Evolutionary conservation across 2,329 filamentous ascomycete species (phyloP).

Genomic region (Colletotrichum shisoi): DNA sequence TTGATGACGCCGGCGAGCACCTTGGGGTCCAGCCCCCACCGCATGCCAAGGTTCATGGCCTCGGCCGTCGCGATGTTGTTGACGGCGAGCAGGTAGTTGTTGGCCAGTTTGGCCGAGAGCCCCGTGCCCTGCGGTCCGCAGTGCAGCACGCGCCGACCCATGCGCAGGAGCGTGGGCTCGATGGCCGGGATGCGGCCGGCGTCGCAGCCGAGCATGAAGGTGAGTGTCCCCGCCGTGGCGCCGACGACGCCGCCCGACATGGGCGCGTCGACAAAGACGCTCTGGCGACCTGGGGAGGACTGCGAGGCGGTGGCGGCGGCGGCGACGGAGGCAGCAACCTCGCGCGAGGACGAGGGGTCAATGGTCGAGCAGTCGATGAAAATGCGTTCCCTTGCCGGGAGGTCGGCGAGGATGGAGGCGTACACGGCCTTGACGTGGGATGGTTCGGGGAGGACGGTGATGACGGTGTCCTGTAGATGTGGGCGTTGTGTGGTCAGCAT

Average conservation of each 20-base stretch:
- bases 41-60: conserved; percentile 71
- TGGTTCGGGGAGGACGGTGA: conserved; percentile 90
- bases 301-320: conserved; percentile 61
- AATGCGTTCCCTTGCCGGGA: conserved; percentile 68
- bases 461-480: conserved; percentile 73
- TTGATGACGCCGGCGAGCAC: conserved; percentile 88
- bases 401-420: conserved; percentile 72
- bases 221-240: conserved; percentile 83
- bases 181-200: conserved; percentile 67
- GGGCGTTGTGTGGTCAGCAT: conserved; percentile 38
- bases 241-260: conserved; percentile 98
- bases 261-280: conserved; percentile 88
- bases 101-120: conserved; percentile 90
- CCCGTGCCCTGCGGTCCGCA: conserved; percentile 86
- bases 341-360: conserved; percentile 82
- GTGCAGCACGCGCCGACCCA: conserved; percentile 88
- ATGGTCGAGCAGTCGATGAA: conserved; percentile 98
- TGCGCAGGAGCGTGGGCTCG: conserved; percentile 74
- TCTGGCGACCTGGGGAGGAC: conserved; percentile 53
- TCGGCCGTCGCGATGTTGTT: conserved; percentile 81
- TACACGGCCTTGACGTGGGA: conserved; percentile 87
- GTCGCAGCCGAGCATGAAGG: conserved; percentile 90
- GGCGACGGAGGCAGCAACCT: conserved; percentile 74
- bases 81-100: conserved; percentile 94
- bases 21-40: conserved; percentile 66